Evolutionary conservation across 2,329 filamentous ascomycete species (phyloP), one percentile per base, ranked within the genome.

Genomic region (Aureobasidium musti): DNA sequence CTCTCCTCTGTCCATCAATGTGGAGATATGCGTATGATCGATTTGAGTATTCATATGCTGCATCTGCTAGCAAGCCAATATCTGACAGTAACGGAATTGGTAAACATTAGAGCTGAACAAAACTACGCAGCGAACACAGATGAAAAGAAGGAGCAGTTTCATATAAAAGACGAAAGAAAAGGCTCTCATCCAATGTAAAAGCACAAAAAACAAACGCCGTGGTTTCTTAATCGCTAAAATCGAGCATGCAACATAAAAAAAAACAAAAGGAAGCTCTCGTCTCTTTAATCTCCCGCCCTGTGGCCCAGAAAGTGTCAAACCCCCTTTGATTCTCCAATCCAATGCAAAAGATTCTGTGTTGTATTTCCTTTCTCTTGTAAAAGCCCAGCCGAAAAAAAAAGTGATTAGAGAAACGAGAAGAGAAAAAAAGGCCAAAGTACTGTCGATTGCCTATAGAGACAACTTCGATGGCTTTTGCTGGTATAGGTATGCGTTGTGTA

Each of bases 211-310:
- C 39, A 35, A 63, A 63, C 59, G 59, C 59, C 59, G n/a, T 49
- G 39, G 43, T 63, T 60, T 60, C 37, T 63, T 63, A 39, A 33
- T 63, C 59, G 59, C 59, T 63, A 63, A 63, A 61, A 63, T 63
- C 59, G 59, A 61, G 57, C 59, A 63, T 63, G 59, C 59, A 63
- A 60, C 11, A 60, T 7, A 28, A 14, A 19, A 47, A 52, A 53
- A 35, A 35, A 53, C 19, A 35, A 45, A 11, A 33, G 26, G 30
- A 6, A 41, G n/a, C 17, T 33, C 56, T 47, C 28, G 35, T 47
- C n/a, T 4, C 26, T 49, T 7, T 19, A 63, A 21, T 28, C 45
- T 41, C 30, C 28, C 26, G n/a, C 19, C 26, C 39, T 26, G n/a
- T 63, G 30, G 59, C 30, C n/a, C 45, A 50, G 19, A 50, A 50